Evolutionary conservation across 345 rosid species (phyloP).

Genomic region (Aegle marmelos): DNA sequence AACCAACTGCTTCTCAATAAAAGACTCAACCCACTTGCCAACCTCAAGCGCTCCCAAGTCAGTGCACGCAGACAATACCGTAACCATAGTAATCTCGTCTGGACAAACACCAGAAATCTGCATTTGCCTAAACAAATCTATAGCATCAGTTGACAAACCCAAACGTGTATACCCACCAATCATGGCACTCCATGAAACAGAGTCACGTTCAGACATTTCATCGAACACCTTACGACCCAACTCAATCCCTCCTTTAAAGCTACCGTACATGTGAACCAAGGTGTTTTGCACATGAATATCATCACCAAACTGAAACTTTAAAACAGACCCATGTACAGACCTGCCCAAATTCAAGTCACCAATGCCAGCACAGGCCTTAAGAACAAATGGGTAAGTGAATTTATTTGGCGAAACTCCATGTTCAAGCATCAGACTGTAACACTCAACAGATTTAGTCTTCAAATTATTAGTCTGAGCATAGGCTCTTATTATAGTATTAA

Average conservation of each 20-base stretch:
- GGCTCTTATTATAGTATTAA: slow-evolving; percentile 43
- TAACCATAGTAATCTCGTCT: slow-evolving; percentile 54
- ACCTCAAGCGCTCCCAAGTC: slow-evolving; percentile 56
- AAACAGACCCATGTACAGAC: slow-evolving; percentile 42
- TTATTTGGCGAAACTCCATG: slow-evolving; percentile 37
- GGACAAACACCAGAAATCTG: slow-evolving; percentile 39
- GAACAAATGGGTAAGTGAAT: slow-evolving; percentile 47
- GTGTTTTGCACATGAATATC: slow-evolving; percentile 50
- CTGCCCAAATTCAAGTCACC: slow-evolving; percentile 39
- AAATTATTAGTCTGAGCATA: slow-evolving; percentile 33
- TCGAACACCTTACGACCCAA: slow-evolving; percentile 48
- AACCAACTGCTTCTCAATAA: slow-evolving; percentile 31
- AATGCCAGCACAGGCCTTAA: slow-evolving; percentile 56
- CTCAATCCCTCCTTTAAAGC: slow-evolving; percentile 31
- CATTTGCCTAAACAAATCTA: slow-evolving; percentile 50
- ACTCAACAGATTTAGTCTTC: slow-evolving; percentile 30
- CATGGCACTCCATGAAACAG: slow-evolving; percentile 60
- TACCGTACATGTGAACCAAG: slow-evolving; percentile 44
- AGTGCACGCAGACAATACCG: slow-evolving; percentile 52
- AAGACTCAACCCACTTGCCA: slow-evolving; percentile 55
- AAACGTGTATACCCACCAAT: slow-evolving; percentile 48
- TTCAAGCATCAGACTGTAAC: slow-evolving; percentile 35
- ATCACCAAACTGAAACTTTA: slow-evolving; percentile 41
- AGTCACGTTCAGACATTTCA: slow-evolving; percentile 39
- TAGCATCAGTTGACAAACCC: slow-evolving; percentile 35